phyloP scores from a whole-genome alignment of 345 rosid genomes.

The Camelina sativa region DNA sequence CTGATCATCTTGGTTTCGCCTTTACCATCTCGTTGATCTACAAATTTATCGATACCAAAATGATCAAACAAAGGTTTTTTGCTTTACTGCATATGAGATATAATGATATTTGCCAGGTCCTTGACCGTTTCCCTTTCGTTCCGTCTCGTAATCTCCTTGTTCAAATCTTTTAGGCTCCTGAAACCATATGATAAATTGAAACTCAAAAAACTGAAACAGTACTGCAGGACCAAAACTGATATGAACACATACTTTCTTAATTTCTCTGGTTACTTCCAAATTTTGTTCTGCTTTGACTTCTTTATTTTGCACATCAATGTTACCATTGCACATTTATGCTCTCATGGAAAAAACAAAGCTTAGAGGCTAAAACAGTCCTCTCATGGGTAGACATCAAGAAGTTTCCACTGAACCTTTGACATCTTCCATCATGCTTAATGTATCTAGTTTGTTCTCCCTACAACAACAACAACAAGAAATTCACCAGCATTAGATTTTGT shows the following conservation, averaged over 20 bases:
- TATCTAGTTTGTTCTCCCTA: too few species aligned
- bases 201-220: neutral
- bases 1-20: neutral
- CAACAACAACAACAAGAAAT: too few species aligned
- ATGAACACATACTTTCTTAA: neutral
- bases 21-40: neutral
- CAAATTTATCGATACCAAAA: neutral
- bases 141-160: neutral
- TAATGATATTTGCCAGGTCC: neutral
- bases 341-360: too few species aligned
- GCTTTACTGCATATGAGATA: too few species aligned
- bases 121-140: neutral
- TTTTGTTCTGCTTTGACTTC: neutral
- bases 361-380: too few species aligned
- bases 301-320: too few species aligned
- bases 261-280: neutral
- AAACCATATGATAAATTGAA: neutral
- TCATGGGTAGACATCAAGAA: too few species aligned
- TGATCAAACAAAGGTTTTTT: neutral
- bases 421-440: too few species aligned
- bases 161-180: neutral
- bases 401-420: too few species aligned
- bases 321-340: too few species aligned
- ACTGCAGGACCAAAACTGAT: neutral
- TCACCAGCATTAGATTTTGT: too few species aligned